A percentile compares a stretch with the other conserved stretches of the same genome.
These are phyloP conservation scores for Xylaria polymorpha DNA, from an alignment of 2,329 filamentous ascomycete genomes.

Conservation along the genomic window DNA sequence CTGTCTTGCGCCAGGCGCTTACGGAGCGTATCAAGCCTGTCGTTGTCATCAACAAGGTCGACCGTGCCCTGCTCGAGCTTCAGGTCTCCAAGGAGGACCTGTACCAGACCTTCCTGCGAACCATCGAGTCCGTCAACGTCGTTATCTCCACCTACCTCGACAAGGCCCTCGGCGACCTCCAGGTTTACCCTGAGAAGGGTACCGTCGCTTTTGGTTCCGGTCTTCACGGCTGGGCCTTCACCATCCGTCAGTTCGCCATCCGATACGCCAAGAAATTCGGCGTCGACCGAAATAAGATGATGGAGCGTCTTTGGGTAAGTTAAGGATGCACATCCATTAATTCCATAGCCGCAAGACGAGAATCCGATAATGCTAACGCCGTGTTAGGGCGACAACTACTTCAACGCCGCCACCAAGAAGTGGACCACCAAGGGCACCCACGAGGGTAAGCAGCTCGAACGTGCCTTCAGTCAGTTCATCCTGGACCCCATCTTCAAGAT, in stretches of 20 bases:
- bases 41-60: conserved; percentile 99
- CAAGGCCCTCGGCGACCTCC: conserved; percentile 95
- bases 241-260: conserved; percentile 94
- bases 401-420: conserved; percentile 99
- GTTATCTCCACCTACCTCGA: conserved; percentile 99
- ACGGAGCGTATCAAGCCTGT: conserved; percentile 99
- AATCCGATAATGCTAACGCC: conserved; percentile 42
- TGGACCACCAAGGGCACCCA: conserved; percentile 89
- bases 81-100: conserved; percentile 99
- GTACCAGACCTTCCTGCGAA: conserved; percentile 99
- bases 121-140: conserved; percentile 99
- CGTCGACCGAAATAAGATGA: conserved; percentile 99
- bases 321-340: background rate
- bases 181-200: conserved; percentile 97
- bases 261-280: conserved; percentile 99
- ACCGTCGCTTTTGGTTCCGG: conserved; percentile 99
- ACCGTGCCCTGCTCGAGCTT: conserved; percentile 98
- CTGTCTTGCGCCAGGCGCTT: conserved; percentile 97
- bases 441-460: conserved; percentile 91
- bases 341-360: background rate
- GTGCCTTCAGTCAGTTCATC: conserved; percentile 99
- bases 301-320: conserved; percentile 97
- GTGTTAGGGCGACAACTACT: conserved; percentile 89
- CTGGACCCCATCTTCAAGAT: conserved; percentile 99
- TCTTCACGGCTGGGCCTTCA: conserved; percentile 99